These are phyloP conservation scores for Tympanopsis confertula DNA, from an alignment of 2,329 filamentous ascomycete genomes.

Conservation along the genomic window DNA sequence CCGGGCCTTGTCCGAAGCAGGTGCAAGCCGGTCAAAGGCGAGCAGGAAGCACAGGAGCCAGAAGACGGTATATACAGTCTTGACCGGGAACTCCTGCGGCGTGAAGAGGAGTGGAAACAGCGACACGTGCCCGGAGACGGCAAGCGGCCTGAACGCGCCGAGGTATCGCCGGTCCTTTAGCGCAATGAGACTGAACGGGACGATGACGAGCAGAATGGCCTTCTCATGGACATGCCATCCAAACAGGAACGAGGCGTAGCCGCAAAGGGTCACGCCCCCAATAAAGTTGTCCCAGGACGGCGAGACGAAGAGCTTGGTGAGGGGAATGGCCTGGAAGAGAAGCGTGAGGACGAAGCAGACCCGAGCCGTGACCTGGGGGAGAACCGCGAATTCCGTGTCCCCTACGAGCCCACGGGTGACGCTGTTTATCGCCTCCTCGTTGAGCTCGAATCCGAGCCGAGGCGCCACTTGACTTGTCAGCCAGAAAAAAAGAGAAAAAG, in stretches of 20 bases:
- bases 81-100: constrained; percentile 81
- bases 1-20: constrained; percentile 66
- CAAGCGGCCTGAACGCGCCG: constrained; percentile 80
- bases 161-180: constrained; percentile 83
- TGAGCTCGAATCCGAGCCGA: constrained; percentile 62
- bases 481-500: neutral
- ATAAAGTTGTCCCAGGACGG: constrained; percentile 85
- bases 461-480: constrained; percentile 54
- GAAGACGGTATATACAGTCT: constrained; percentile 81
- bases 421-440: constrained; percentile 66
- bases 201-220: constrained; percentile 83
- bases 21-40: constrained; percentile 76
- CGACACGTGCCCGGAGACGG: constrained; percentile 87
- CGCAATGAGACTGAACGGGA: constrained; percentile 87
- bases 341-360: constrained; percentile 75
- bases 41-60: constrained; percentile 83
- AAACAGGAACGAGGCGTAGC: constrained; percentile 92
- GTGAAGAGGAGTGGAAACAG: constrained; percentile 92
- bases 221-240: constrained; percentile 99
- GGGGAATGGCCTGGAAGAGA: constrained; percentile 64
- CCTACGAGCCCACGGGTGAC: constrained; percentile 88
- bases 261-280: constrained; percentile 79
- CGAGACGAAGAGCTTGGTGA: constrained; percentile 69
- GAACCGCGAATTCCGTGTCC: constrained; percentile 83
- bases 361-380: constrained; percentile 73